Conservation (phyloP, 805 yeast species). For the Citeromyces nyonsensis region DNA sequence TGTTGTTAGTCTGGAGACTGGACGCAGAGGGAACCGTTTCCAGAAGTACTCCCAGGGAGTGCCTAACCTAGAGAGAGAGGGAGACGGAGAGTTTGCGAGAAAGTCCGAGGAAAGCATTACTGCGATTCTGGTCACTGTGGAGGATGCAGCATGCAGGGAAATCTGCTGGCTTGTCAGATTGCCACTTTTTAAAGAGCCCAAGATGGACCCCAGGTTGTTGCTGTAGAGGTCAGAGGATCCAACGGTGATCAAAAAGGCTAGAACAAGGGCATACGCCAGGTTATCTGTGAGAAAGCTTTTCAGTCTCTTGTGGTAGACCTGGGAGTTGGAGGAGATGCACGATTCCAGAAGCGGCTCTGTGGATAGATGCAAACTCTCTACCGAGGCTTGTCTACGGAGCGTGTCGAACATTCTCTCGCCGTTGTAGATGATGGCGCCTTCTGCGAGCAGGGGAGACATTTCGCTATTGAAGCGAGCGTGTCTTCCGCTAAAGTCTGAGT, state of each 20-base stretch:
- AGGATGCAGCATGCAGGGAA: constrained; percentile 43
- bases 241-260: constrained; percentile 48
- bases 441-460: constrained; percentile 16
- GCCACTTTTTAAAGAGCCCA: constrained; percentile 23
- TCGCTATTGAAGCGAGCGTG: constrained; percentile 15
- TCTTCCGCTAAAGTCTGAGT: constrained; percentile 7
- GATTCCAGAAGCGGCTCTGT: constrained; percentile 1
- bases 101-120: constrained; percentile 61
- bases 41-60: background rate
- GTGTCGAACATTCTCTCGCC: constrained; percentile 2
- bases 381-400: background rate
- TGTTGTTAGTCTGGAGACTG: constrained; percentile 13
- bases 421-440: constrained; percentile 10
- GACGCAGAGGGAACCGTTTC: constrained; percentile 4
- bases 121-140: constrained; percentile 54
- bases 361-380: constrained; percentile 1
- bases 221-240: constrained; percentile 85
- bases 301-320: constrained; percentile 6
- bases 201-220: constrained; percentile 55
- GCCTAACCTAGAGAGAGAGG: constrained; percentile 11
- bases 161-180: constrained; percentile 25
- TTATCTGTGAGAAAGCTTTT: constrained; percentile 26
- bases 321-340: background rate
- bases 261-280: constrained; percentile 48
- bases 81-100: constrained; percentile 19